Base-by-base conservation (phyloP, 148 eudicot genomes). In the Camellia lanceoleosa region DNA sequence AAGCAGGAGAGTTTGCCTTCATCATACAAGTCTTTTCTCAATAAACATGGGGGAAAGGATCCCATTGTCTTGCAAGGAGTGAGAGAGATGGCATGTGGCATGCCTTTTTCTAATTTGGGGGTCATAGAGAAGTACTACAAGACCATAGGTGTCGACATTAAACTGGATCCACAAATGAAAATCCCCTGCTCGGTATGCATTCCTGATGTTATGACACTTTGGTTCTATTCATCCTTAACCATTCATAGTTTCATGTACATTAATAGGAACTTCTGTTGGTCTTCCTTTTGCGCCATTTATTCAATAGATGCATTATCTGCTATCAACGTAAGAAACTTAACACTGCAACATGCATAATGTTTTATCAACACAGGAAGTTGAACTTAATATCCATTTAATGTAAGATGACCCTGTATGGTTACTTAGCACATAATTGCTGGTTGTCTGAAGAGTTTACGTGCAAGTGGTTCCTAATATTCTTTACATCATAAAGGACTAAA, bases 1-100 rank as follows among this genome's bases (percentile, higher is more conserved):
- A 94, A 92, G 83, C 99, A 85, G 87, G 99, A 96, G 63, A 93
- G 94, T 79, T 83, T 96, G 80, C 91, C 98, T 71, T 77, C 90
- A 78, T 85, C 99, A 60, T 96, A 96, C 89, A 93, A 91, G 90
- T 89, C 92, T 43, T 96, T 96, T 85, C 99, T 96, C 75, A 96
- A 92, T 86, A 96, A 96, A 84, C 99, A 96, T 79, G 99, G 98
- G 15, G 99, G 86, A 79, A 96, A 96, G 82, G 92, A 90, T 86
- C 59, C 83, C 56, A 63, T 85, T 71, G 87, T 96, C 74, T 80
- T 96, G 84, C 83, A 91, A 71, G 97, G 92, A 43, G 89, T 94
- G 58, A 92, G 85, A 83, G 95, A 92, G 19, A 86, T 92, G 55
- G 90, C 92, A 56, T 84, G 83, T 82, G 94, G 95, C 85, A 75